Evolutionary conservation across 2,329 filamentous ascomycete species (phyloP).

Genomic region (Colletotrichum lupini): DNA sequence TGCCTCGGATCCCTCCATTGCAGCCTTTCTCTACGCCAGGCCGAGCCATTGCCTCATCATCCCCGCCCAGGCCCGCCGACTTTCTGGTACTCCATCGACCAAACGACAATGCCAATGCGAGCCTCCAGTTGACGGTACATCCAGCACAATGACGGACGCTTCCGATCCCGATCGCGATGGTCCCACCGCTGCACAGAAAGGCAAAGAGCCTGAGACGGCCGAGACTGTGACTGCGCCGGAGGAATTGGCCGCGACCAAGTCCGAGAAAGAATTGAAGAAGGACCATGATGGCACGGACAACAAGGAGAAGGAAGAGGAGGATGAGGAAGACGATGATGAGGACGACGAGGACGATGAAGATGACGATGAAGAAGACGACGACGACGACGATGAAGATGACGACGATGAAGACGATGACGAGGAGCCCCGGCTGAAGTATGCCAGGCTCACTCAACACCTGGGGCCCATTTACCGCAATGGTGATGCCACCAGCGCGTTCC

Average conservation of each 20-base stretch:
- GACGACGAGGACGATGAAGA: slow-evolving; percentile 51
- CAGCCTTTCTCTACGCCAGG: not conserved
- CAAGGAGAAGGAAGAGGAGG: slow-evolving; percentile 33
- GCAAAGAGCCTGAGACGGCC: slow-evolving; percentile 26
- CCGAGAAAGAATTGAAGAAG: slow-evolving; percentile 38
- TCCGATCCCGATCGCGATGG: slow-evolving; percentile 25
- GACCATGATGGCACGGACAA: slow-evolving; percentile 37
- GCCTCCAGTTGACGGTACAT: slow-evolving; percentile 29
- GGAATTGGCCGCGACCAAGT: slow-evolving; percentile 23
- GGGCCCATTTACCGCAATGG: slow-evolving; percentile 89
- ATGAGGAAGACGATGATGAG: slow-evolving; percentile 34
- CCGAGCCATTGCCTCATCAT: slow-evolving; percentile 1
- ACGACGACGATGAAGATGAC: slow-evolving; percentile 71
- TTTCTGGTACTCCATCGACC: not conserved
- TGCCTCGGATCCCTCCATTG: not conserved
- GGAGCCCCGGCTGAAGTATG: slow-evolving; percentile 94
- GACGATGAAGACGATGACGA: slow-evolving; percentile 90
- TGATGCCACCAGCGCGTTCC: slow-evolving; percentile 91
- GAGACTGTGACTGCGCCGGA: not conserved
- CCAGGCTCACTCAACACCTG: slow-evolving; percentile 83
- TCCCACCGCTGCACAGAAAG: slow-evolving; percentile 20
- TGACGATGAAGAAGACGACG: slow-evolving; percentile 56
- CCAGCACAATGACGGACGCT: slow-evolving; percentile 55
- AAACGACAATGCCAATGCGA: slow-evolving; percentile 24
- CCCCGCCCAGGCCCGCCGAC: not conserved